phyloP scores from a whole-genome alignment of 1,284 basidiomycete species.

The Boletus semigastroideus region DNA sequence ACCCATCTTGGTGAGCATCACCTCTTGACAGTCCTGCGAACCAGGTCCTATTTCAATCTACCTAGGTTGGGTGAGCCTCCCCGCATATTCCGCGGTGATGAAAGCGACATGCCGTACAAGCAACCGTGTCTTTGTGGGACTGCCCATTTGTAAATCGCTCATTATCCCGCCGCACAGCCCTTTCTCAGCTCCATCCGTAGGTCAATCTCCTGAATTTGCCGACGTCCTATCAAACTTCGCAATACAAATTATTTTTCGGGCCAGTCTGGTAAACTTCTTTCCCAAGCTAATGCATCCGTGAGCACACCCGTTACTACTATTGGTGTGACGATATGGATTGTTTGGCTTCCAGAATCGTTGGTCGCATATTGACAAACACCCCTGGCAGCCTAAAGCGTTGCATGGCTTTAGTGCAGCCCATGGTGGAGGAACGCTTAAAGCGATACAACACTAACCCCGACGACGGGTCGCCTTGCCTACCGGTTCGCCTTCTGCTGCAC shows the following conservation, averaged over 20 bases:
- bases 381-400: constrained; percentile 34
- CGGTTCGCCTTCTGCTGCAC: constrained; percentile 23
- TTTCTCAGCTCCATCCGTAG: constrained; percentile 22
- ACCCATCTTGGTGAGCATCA: constrained; percentile 22
- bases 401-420: constrained; percentile 28
- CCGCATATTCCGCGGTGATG: constrained; percentile 30
- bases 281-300: constrained; percentile 35
- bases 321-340: constrained; percentile 16
- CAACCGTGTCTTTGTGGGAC: constrained; percentile 47
- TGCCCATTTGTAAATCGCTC: constrained; percentile 38
- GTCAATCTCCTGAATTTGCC: constrained; percentile 31
- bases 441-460: constrained; percentile 16
- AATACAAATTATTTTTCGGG: constrained; percentile 34
- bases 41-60: constrained; percentile 9
- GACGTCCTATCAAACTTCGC: constrained; percentile 35
- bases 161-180: constrained; percentile 5
- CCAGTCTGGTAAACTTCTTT: constrained; percentile 34
- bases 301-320: constrained; percentile 14
- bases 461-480: constrained; percentile 14
- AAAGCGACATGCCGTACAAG: constrained; percentile 38
- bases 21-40: constrained; percentile 3
- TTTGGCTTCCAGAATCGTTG: constrained; percentile 29
- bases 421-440: constrained; percentile 35
- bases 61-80: constrained; percentile 33
- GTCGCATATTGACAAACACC: constrained; percentile 34